Base-by-base conservation (phyloP, 257 asterid species). In the Vinca minor region DNA sequence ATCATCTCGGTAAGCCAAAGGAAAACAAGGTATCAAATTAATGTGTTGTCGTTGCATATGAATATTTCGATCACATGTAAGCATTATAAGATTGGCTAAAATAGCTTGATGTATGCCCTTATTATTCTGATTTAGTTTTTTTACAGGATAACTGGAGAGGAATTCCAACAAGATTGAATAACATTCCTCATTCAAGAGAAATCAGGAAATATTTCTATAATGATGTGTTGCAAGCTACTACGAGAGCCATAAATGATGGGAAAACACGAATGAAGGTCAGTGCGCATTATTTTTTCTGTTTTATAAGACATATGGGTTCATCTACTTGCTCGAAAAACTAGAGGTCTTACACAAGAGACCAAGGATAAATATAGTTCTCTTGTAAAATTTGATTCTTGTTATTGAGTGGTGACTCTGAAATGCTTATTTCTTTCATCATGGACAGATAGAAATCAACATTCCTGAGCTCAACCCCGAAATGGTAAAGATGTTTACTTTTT, bases 401-500 rank as follows among this genome's bases (percentile, higher is more conserved):
- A 20, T 14, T 29, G 25, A 55, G 2, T 29, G 39, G 32, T 55
- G 6, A 31, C 21, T 29, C 14, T 55, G 13, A 55, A 55, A 55
- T 55, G 34, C 23, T 29, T 55, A 28, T 54, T 29, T 55, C 61
- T 13, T 55, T 55, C 15, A 15, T 44, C 25, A 15, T 29, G 61
- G 23, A 55, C 41, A 88, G 96, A 95, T 89, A 76, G 95, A 88
- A 77, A 88, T 88, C 80, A 91, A 70, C 75, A 85, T 88, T 75
- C 98, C 98, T 13, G 98, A 91, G 83, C 86, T 91, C 69, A 91
- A 91, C 76, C 98, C 98, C 34, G 94, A 89, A 77, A 91, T 85
- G 98, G 98, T 91, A 69, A 69, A 84, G 65, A 45, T 45, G 8
- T 26, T 1, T 62, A 1, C 15, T 41, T 5, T 17, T 41, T 65